phyloP scores from a whole-genome alignment of 164 flowering plant genomes.

The Buxus sempervirens region DNA sequence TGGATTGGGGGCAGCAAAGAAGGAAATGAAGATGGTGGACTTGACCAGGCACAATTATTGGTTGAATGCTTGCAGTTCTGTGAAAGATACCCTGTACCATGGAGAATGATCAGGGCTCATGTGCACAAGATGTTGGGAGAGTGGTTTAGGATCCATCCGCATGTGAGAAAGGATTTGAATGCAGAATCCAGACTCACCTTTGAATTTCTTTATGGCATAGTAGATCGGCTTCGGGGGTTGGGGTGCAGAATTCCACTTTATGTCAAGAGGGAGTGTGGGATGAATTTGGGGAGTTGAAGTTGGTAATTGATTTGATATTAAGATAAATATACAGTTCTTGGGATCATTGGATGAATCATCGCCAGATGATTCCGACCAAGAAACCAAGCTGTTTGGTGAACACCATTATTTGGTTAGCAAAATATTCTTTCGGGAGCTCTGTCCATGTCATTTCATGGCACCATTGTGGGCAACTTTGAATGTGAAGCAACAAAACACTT shows the following conservation, averaged over 20 bases:
- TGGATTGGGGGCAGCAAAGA: constrained; percentile 49
- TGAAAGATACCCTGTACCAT: constrained; percentile 85
- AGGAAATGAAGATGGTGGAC: constrained; percentile 28
- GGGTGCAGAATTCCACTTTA: constrained; percentile 67
- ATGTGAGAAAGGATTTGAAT: constrained; percentile 13
- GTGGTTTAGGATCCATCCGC: constrained; percentile 65
- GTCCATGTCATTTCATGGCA: no score
- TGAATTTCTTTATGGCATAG: constrained; percentile 74
- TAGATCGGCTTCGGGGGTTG: constrained; percentile 60
- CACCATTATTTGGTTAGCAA: no score
- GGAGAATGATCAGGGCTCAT: constrained; percentile 95
- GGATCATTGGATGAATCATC: no score
- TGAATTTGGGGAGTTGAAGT: constrained; percentile 21
- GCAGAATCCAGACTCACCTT: constrained; percentile 66
- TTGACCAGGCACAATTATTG: constrained; percentile 71
- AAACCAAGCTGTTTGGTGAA: no score
- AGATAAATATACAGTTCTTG: no score
- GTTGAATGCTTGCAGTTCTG: constrained; percentile 84
- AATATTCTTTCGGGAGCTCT: no score
- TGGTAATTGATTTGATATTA: constrained; percentile 9
- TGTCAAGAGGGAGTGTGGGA: constrained; percentile 22
- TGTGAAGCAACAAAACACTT: no score
- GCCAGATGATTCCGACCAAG: no score
- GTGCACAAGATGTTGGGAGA: constrained; percentile 90
- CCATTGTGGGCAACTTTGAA: no score